A percentile compares a stretch with the other conserved stretches of the same genome.
Evolutionary conservation across 2,329 filamentous ascomycete genomes (phyloP).

Genomic region (Rutstroemia sp.): DNA sequence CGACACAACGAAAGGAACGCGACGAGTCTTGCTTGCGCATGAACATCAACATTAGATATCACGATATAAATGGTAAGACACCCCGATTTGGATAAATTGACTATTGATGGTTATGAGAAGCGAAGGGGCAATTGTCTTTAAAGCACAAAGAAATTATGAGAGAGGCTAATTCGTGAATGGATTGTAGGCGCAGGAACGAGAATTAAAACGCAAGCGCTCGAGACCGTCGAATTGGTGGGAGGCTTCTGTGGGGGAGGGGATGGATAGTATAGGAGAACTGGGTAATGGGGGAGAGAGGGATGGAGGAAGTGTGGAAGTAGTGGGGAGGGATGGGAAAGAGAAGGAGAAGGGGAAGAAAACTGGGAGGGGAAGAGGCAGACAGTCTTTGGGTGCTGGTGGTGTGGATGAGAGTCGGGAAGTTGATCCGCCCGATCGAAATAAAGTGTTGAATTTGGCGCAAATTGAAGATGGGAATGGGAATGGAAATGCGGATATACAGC

Average conservation of each 20-base stretch:
- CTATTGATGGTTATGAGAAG: no score
- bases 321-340: no score
- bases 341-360: neutral
- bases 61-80: neutral
- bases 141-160: neutral
- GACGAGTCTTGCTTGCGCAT: neutral
- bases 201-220: conserved; percentile 23
- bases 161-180: neutral
- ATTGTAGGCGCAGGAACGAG: neutral
- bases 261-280: neutral
- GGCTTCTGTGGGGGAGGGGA: conserved; percentile 1
- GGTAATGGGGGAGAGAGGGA: neutral
- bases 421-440: no score
- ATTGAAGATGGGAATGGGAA: neutral
- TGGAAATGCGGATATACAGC: no score
- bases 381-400: neutral
- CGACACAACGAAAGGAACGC: neutral
- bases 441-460: no score
- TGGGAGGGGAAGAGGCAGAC: neutral
- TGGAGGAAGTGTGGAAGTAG: no score
- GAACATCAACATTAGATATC: no score
- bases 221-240: conserved; percentile 26
- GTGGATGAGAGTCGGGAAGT: neutral
- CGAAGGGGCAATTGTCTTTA: no score
- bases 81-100: no score